These are phyloP conservation scores for Austroboletus niveus DNA, from an alignment of 1,284 basidiomycete species.

Conservation along the genomic window DNA sequence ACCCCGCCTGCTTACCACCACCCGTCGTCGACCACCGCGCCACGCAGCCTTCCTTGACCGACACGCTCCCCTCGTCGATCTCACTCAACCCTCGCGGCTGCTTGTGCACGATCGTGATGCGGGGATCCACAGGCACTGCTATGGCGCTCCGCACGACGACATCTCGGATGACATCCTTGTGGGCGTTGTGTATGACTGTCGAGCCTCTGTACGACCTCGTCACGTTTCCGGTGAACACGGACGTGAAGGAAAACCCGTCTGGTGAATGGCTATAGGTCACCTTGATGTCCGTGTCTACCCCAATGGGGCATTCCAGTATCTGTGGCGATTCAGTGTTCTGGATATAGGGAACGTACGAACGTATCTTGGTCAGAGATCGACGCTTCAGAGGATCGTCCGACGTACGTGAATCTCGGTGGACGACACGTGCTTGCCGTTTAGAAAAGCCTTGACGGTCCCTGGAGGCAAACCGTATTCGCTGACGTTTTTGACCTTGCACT, in stretches of 20 bases:
- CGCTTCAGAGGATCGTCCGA: neutral
- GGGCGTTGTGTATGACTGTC: constrained; percentile 18
- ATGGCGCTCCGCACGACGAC: constrained; percentile 21
- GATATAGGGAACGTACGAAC: neutral
- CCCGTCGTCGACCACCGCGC: constrained; percentile 23
- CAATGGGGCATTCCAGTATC: constrained; percentile 18
- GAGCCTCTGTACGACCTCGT: constrained; percentile 19
- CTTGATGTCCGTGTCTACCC: constrained; percentile 17
- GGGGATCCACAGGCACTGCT: constrained; percentile 20
- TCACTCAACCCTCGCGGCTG: constrained; percentile 22
- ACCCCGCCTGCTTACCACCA: constrained; percentile 22
- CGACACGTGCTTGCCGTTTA: constrained; percentile 25
- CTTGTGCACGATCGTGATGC: constrained; percentile 21
- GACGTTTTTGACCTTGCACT: constrained; percentile 24
- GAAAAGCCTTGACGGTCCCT: constrained; percentile 19
- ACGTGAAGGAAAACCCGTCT: constrained; percentile 10
- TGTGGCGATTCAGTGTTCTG: constrained; percentile 19
- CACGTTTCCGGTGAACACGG: constrained; percentile 4
- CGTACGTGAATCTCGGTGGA: constrained; percentile 16
- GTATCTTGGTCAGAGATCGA: too few relatives aligned
- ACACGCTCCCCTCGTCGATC: constrained; percentile 14
- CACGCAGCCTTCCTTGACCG: constrained; percentile 14
- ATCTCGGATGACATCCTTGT: constrained; percentile 5
- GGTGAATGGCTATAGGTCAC: constrained; percentile 10
- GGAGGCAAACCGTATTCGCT: constrained; percentile 19